Percentiles rank a stretch among this genome's conserved stretches.
Evolutionary conservation across 257 asterid genomes (phyloP).

Genomic region (Gentiana macrophylla): DNA sequence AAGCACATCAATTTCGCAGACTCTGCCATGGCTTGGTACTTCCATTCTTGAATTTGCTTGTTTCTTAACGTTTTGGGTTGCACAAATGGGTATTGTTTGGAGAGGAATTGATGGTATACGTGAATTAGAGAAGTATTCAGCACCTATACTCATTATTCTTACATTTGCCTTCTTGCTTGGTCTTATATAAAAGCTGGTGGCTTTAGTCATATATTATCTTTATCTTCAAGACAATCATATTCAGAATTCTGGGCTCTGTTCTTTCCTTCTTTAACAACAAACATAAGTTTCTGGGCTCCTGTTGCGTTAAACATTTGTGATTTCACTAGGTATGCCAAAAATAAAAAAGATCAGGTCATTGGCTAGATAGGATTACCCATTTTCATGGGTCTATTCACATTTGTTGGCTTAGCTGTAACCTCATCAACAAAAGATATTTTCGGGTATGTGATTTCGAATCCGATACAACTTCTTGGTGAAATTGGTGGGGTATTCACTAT

Average conservation of each 20-base stretch:
- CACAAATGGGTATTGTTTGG: conserved; percentile 62
- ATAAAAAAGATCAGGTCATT: conserved; percentile 50
- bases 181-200: conserved; percentile 68
- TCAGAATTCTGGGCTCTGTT: conserved; percentile 70
- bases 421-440: conserved; percentile 72
- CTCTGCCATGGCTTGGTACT: conserved; percentile 67
- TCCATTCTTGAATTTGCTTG: conserved; percentile 74
- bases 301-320: conserved; percentile 81
- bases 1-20: conserved; percentile 27
- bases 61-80: conserved; percentile 62
- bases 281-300: conserved; percentile 91
- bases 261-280: conserved; percentile 82
- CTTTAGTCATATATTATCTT: conserved; percentile 53
- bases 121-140: conserved; percentile 67
- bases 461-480: conserved; percentile 56
- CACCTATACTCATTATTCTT: conserved; percentile 54
- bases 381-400: conserved; percentile 83
- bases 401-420: conserved; percentile 89
- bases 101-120: conserved; percentile 80
- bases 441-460: conserved; percentile 58
- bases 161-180: conserved; percentile 59
- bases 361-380: conserved; percentile 77
- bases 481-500: conserved; percentile 69
- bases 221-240: conserved; percentile 55
- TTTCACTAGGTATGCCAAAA: conserved; percentile 73